Evolutionary conservation across 768 basidiomycete species (phyloP), one percentile per base, ranked within the genome.

Genomic region (Cytidiella melzeri): DNA sequence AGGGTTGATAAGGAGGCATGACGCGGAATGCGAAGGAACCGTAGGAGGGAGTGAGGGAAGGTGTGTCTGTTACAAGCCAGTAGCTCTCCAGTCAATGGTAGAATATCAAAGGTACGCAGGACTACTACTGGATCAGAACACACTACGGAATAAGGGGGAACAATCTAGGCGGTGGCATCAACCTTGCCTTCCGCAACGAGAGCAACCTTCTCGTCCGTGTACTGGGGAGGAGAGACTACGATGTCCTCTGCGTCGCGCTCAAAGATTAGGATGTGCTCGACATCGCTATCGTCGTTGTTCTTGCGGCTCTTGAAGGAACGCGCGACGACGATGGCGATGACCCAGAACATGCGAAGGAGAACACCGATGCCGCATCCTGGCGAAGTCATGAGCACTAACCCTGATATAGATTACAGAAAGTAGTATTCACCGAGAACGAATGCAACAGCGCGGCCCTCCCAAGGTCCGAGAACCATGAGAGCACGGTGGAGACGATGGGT

Each of bases 301-400:
- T 73, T 66, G 30, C 58, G 54, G 41, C 68, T 67, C 9, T 67
- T 66, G 62, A 83, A 55, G 30, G 77, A 60, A 57, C 89, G 85
- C 57, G 73, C 77, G 27, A 73, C 58, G 54, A 92, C 67, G 52
- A 91, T 67, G 25, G 73, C 61, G 56, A 90, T 60, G 55, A 91
- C 87, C 75, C 77, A 91, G 62, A 88, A 58, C 83, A 91, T 88
- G 62, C 89, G 75, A 50, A 91, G 64, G 21, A 92, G 75, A 39
- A 90, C 88, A 47, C 89, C 89, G 45, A 90, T 77, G 44, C 88
- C 88, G 58, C 86, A 89, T n/a, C 87, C 87, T 88, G 55, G 26
- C 48, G 50, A 38, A 28, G 21, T 25, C 37, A 40, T 27, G 18
- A 12, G n/a, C n/a, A n/a, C n/a, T 15, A 25, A 1, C 23, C 4